Evolutionary conservation across 805 yeast species (phyloP), one percentile per base, ranked within the genome.

Genomic region (Wickerhamomyces ciferrii): DNA sequence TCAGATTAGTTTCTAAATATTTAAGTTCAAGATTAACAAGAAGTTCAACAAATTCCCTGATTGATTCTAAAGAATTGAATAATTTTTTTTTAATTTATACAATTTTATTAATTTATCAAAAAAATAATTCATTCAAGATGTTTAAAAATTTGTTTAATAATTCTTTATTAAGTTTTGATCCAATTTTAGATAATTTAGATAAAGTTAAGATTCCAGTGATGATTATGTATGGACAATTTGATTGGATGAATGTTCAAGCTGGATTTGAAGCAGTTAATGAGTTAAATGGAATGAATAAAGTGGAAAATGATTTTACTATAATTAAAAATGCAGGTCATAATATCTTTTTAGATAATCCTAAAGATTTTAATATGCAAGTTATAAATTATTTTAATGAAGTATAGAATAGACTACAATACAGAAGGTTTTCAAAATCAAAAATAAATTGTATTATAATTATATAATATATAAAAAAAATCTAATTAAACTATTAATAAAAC

Each of bases 241-340:
- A 87, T 58, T 86, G 87, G 72, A 86, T 85, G 94, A 74, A 80
- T 55, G 62, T 72, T 1, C 71, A 68, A 37, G 84, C 84, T 0
- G 85, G 85, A 1, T 55, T 49, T 11, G 36, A 39, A 35, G 42
- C 56, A 53, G 40, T 52, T 51, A 53, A 48, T 10, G 51, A 55
- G 8, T 62, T 61, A 25, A n/a, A n/a, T n/a, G n/a, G n/a, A n/a
- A n/a, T n/a, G n/a, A n/a, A n/a, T n/a, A n/a, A n/a, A n/a, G n/a
- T n/a, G n/a, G n/a, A n/a, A n/a, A n/a, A n/a, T n/a, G n/a, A n/a
- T n/a, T 59, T 58, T 39, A 47, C 46, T 18, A 44, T 72, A 9
- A 62, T 84, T 13, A 66, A 63, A 24, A 68, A 79, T 47, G 77
- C 86, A 9, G 95, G 96, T 1, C 96, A 87, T 61, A 91, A 87